Base-by-base conservation (phyloP, 164 flowering plant species). In the Kalanchoe fedtschenkoi region DNA sequence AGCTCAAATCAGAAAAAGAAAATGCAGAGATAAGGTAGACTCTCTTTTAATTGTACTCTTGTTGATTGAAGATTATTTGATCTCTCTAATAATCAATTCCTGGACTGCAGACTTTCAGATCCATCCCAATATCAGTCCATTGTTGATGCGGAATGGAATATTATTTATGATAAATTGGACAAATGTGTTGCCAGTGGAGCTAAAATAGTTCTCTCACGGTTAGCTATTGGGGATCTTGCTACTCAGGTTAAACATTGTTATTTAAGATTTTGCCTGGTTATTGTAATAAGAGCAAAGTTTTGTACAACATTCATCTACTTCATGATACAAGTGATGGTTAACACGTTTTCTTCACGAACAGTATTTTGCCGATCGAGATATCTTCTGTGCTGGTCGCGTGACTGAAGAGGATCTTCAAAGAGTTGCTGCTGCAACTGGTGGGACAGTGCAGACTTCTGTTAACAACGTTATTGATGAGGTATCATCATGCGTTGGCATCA, bases 71-170 rank as follows among this genome's bases (percentile, higher is more conserved):
- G 21, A 33, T 58, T 58, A 16, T 33, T 33, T 58, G 61, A 17
- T 33, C 38, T 33, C 61, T 51, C 39, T 37, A 37, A 37, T 9
- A 47, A 21, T 47, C 28, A 22, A 21, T 19, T 47, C 54, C 29
- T 47, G 26, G 26, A 44, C 24, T 70, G 70, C 78, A 95, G 99
- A 66, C 86, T 95, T 34, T 71, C 96, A 41, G 99, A 95, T 79
- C 99, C 99, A 54, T 74, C 77, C 38, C 91, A 95, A 69, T 95
- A 95, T 73, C 97, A 95, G 69, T 91, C 97, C 37, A 95, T 95
- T 76, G 99, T 91, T 71, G 97, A 95, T 82, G 99, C 99, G 17
- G 99, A 95, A 71, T 95, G 99, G 99, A 95, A 95, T 76, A 95
- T 95, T 63, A 95, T 95, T 55, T 95, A 95, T 71, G 99, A 95